These are phyloP conservation scores for Exophiala alcalophila DNA, from an alignment of 2,329 filamentous ascomycete species.

Conservation along the genomic window DNA sequence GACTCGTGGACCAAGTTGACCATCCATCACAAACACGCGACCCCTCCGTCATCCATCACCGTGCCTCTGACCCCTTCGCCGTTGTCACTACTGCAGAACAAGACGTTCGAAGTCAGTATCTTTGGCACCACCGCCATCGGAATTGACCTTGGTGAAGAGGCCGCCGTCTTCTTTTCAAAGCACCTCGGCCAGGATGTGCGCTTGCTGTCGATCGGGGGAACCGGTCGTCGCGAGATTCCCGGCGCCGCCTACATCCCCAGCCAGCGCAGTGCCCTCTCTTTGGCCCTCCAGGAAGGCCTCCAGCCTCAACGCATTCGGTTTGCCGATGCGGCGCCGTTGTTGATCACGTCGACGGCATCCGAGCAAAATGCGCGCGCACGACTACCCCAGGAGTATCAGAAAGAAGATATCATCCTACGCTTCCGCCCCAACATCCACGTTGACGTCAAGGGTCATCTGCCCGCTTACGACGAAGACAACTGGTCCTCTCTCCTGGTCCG, in stretches of 20 bases:
- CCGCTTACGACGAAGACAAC: slow-evolving; percentile 28
- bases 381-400: slow-evolving; percentile 20
- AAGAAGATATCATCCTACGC: slow-evolving; percentile 27
- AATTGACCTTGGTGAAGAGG: slow-evolving; percentile 27
- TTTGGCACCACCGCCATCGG: slow-evolving; percentile 29
- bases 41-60: slow-evolving; percentile 21
- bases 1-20: slow-evolving; percentile 29
- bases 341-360: slow-evolving; percentile 28
- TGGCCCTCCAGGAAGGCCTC: slow-evolving; percentile 25
- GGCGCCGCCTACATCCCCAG: slow-evolving; percentile 29
- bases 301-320: slow-evolving; percentile 29
- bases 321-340: slow-evolving; percentile 27
- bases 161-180: slow-evolving; percentile 26
- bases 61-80: slow-evolving; percentile 28
- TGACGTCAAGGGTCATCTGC: slow-evolving; percentile 22
- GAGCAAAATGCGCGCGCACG: slow-evolving; percentile 24
- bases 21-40: slow-evolving; percentile 22
- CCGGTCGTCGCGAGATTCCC: slow-evolving; percentile 28
- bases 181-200: slow-evolving; percentile 26
- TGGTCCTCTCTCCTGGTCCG: slow-evolving; percentile 27
- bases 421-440: slow-evolving; percentile 28
- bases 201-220: slow-evolving; percentile 27
- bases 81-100: slow-evolving; percentile 21
- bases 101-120: slow-evolving; percentile 28
- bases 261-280: slow-evolving; percentile 25